Conservation (phyloP, 345 rosid genomes). For the Sonneratia caseolaris region DNA sequence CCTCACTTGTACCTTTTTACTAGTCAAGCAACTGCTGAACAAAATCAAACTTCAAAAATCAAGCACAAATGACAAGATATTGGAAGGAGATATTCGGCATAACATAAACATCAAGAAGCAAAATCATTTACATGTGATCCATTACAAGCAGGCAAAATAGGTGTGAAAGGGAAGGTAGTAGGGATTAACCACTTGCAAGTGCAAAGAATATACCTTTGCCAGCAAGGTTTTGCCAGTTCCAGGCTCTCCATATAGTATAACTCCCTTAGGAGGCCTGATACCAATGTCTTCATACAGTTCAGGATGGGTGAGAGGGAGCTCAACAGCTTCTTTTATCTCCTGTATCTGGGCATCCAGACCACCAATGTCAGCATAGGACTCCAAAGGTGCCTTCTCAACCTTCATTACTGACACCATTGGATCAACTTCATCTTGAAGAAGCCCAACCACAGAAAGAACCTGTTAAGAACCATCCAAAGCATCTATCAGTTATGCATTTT, state of each 20-base stretch:
- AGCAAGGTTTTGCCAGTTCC: conserved; percentile 99
- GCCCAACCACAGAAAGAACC: conserved; percentile 95
- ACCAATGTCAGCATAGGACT: conserved; percentile 97
- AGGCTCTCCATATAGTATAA: conserved; percentile 95
- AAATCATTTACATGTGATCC: background rate
- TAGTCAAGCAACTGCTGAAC: background rate
- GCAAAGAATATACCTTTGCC: conserved; percentile 56
- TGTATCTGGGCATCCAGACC: conserved; percentile 99
- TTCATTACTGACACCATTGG: conserved; percentile 99
- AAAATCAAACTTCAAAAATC: background rate
- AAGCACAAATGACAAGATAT: background rate
- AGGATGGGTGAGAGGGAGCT: conserved; percentile 96
- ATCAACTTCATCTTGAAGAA: conserved; percentile 96
- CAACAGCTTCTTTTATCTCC: conserved; percentile 98
- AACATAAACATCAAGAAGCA: background rate
- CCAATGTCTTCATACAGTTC: conserved; percentile 98
- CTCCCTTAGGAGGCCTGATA: conserved; percentile 98
- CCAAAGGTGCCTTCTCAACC: conserved; percentile 97
- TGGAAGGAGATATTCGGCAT: background rate
- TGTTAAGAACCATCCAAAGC: conserved; percentile 11
- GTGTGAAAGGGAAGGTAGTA: background rate
- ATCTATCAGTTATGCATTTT: background rate
- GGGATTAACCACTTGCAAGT: background rate
- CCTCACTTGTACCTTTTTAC: background rate
- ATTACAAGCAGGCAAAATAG: background rate